phyloP scores from a whole-genome alignment of 257 asterid species.

The Cynanchum wilfordii region DNA sequence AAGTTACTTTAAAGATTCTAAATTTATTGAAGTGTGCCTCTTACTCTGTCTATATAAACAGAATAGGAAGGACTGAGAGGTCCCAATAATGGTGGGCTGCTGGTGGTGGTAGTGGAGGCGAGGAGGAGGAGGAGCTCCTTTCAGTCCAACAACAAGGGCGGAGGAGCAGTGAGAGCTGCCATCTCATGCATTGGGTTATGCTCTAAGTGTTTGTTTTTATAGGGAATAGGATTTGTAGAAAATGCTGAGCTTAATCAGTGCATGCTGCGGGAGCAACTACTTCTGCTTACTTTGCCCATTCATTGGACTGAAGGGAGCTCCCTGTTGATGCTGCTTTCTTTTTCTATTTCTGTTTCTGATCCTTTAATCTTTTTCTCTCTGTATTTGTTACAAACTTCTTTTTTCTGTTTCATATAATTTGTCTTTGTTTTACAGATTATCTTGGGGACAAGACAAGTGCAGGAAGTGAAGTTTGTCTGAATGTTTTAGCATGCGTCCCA shows the following conservation, averaged over 20 bases:
- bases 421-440: neutral
- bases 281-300: slow-evolving; percentile 30
- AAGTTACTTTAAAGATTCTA: neutral
- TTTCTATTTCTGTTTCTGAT: neutral
- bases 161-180: slow-evolving; percentile 51
- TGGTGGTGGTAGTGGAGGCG: no score
- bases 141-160: slow-evolving; percentile 45
- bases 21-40: no score
- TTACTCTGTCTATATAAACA: neutral
- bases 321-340: neutral
- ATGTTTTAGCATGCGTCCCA: no score
- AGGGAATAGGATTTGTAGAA: neutral
- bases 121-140: slow-evolving; percentile 39
- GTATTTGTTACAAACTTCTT: neutral
- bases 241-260: slow-evolving; percentile 38
- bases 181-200: slow-evolving; percentile 54
- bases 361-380: neutral
- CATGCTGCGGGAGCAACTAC: slow-evolving; percentile 60
- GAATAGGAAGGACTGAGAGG: neutral
- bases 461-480: no score
- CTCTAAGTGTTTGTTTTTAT: slow-evolving; percentile 7
- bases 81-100: neutral
- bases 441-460: neutral
- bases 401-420: neutral
- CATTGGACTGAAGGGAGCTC: slow-evolving; percentile 68